phyloP scores from a whole-genome alignment of 805 yeast genomes.

The Ogataea salicorniae region DNA sequence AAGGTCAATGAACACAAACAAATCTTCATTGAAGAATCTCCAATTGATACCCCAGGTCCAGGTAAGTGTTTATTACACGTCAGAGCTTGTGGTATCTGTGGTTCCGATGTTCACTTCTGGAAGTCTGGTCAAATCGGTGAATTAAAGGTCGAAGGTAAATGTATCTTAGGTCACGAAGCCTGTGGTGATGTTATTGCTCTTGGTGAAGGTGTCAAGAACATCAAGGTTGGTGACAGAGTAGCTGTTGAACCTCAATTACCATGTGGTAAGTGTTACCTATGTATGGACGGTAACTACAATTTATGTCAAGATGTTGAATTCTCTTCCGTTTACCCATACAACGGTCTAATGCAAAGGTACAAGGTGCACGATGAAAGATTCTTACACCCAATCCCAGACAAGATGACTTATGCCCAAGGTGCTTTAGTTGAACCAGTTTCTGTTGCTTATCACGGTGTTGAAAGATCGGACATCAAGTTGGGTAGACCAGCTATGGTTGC shows the following conservation, averaged over 20 bases:
- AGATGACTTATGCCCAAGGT: constrained; percentile 46
- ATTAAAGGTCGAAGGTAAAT: constrained; percentile 30
- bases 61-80: constrained; percentile 51
- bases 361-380: constrained; percentile 29
- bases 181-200: constrained; percentile 43
- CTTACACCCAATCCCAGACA: constrained; percentile 35
- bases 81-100: constrained; percentile 68
- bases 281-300: constrained; percentile 37
- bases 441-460: constrained; percentile 49
- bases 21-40: constrained; percentile 16
- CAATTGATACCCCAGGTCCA: constrained; percentile 25
- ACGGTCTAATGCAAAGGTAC: constrained; percentile 38
- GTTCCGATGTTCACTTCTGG: constrained; percentile 68
- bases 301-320: constrained; percentile 35
- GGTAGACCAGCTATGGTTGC: constrained; percentile 45
- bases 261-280: constrained; percentile 38
- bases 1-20: constrained; percentile 18
- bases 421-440: constrained; percentile 52
- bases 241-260: constrained; percentile 53
- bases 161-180: constrained; percentile 42
- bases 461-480: constrained; percentile 39
- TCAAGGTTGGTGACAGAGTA: constrained; percentile 43
- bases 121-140: constrained; percentile 61
- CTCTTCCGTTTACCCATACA: constrained; percentile 33
- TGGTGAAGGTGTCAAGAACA: constrained; percentile 42